Evolutionary conservation across 176 grass and related monocot genomes (phyloP), one percentile per base, ranked within the genome.

Genomic region (Carex scoparia): DNA sequence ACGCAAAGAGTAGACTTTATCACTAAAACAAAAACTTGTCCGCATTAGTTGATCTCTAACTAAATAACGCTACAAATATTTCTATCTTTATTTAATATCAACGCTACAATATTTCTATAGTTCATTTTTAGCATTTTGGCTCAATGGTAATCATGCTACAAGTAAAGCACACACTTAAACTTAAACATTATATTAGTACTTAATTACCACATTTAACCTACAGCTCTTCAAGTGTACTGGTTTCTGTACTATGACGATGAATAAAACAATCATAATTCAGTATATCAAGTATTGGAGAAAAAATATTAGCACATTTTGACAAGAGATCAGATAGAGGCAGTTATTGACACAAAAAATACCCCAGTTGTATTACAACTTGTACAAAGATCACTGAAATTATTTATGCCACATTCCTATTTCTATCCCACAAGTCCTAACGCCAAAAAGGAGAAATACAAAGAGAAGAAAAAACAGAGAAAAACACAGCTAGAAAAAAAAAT

Each of bases 361-460:
- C 28, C 49, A 58, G 53, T 58, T 33, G 30, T 79, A 55, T 57
- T 58, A 58, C 51, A 57, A 58, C 65, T 65, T 83, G 44, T 76
- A 83, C 63, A 81, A 54, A 49, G 67, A 83, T 74, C 67, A 76
- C 51, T 81, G 74, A 61, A 81, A 81, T 81, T 44, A 71, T 69
- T 81, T 10, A 11, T 1, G 23, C n/a, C 81, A 27, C 5, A 54
- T 7, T 76, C 6, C 65, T 60, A 62, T 70, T 79, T 88, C 82
- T 70, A 71, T 27, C 63, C 61, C 81, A 83, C 64, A 82, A 68
- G 81, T 8, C 70, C 66, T 79, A 30, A 13, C 18, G 30, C 79
- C 71, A 88, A 42, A 56, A 32, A 16, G 16, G 74, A 78, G 37
- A 56, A 55, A 53, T 46, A 44, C 9, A 74, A 74, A 53, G n/a